Base-by-base conservation (phyloP, 1,284 basidiomycete species). In the Cerrena zonata region DNA sequence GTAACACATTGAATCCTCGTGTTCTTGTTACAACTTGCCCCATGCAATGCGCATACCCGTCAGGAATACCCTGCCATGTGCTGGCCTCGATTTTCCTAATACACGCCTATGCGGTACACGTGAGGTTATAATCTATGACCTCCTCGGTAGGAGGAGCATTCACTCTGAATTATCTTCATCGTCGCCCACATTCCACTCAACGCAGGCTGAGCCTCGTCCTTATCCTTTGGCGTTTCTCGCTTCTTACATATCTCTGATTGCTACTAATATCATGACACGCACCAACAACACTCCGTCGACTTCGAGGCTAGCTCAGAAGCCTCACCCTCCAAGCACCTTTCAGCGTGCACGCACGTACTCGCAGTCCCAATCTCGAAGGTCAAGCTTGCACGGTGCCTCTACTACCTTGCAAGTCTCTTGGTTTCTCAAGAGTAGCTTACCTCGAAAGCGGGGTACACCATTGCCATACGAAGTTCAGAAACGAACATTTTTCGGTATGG, bases 401-500 rank as follows among this genome's bases (percentile, higher is more conserved):
- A 45, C 50, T n/a, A 48, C 56, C 37, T 56, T 67, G 49, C 63
- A 64, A 48, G 55, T 74, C 47, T 84, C 87, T 57, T 87, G 84
- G 84, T 72, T 86, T 48, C 85, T 86, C 63, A 76, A 82, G 58
- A 81, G 78, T 54, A 87, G 84, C 65, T 78, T 86, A 48, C 82
- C 85, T 57, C 76, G 79, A 49, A 73, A 77, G 60, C 72, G 82
- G 52, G 75, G 75, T 50, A 79, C 48, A 78, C 75, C 49, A 69
- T 83, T 30, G 53, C 77, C 79, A 12, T 61, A 72, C 38, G 78
- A 82, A 61, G 68, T 79, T 47, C 79, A 79, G 59, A 81, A 79
- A 59, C 73, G 86, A 49, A 82, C 82, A 56, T 80, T 89, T 59
- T 91, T 91, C 57, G 87, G 89, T 19, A 75, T 91, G 69, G 79